Conservation (phyloP, 495 filamentous ascomycete species). For the Haplographium delicatum region DNA sequence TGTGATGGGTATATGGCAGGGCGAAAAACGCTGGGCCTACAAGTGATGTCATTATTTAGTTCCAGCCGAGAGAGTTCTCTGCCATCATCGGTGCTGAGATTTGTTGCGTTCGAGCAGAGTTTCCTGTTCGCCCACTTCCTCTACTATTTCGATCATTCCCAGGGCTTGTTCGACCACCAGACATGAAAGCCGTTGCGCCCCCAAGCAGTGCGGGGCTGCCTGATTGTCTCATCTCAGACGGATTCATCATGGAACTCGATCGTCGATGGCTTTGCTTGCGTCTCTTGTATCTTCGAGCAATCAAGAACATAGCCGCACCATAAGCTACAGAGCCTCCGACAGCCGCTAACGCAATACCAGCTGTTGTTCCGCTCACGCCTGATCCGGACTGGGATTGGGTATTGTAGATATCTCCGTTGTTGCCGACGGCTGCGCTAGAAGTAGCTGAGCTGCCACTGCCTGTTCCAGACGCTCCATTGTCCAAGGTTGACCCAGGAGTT, state of each 20-base stretch:
- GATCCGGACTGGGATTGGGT: conserved; percentile 33
- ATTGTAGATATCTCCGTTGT: conserved; percentile 34
- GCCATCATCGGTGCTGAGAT: conserved; percentile 87
- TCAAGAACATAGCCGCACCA: conserved; percentile 96
- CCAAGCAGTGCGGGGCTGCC: conserved; percentile 50
- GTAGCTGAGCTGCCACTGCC: conserved; percentile 17
- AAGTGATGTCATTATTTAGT: conserved; percentile 48
- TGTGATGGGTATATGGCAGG: conserved; percentile 18
- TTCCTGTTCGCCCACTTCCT: conserved; percentile 64
- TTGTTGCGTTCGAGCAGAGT: conserved; percentile 64
- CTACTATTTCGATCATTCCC: conserved; percentile 56
- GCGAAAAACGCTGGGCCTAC: conserved; percentile 7
- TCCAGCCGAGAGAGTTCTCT: conserved; percentile 98
- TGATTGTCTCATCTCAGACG: conserved; percentile 45
- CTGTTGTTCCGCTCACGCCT: conserved; percentile 66
- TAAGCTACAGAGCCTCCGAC: conserved; percentile 82
- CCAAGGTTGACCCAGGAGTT: conserved; percentile 48
- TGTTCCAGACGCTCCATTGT: conserved; percentile 27
- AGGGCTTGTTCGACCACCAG: conserved; percentile 48
- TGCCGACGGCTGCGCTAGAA: conserved; percentile 23
- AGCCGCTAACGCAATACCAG: conserved; percentile 74
- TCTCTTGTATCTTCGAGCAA: conserved; percentile 89
- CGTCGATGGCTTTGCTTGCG: conserved; percentile 76
- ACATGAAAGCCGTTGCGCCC: conserved; percentile 42
- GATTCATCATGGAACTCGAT: conserved; percentile 58